A percentile compares a stretch with the other conserved stretches of the same genome.
Evolutionary conservation across 345 rosid species (phyloP).

Genomic region (Lagerstroemia speciosa): DNA sequence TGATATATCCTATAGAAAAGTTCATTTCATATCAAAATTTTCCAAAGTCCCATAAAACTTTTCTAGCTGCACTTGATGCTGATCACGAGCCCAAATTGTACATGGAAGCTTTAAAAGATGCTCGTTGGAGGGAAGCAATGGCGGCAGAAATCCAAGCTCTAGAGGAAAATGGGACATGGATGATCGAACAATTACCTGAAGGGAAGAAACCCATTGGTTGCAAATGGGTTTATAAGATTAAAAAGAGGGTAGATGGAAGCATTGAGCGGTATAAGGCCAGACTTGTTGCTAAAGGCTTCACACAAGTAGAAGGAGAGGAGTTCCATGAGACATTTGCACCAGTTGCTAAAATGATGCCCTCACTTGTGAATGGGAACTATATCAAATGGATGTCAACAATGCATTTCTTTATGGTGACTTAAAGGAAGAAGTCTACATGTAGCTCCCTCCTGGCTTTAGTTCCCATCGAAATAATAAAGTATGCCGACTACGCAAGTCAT

Average conservation of each 20-base stretch:
- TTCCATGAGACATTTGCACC: neutral
- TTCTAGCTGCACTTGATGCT: neutral
- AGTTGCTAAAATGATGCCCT: neutral
- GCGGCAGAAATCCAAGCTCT: neutral
- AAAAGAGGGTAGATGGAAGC: neutral
- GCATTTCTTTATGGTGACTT: too few species aligned
- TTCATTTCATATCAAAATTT: neutral
- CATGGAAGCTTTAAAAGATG: neutral
- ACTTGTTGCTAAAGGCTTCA: conserved; percentile 4
- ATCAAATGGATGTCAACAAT: too few species aligned
- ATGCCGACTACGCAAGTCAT: too few species aligned
- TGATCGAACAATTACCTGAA: neutral
- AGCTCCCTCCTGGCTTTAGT: too few species aligned
- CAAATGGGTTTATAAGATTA: neutral
- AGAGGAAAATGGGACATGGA: conserved; percentile 6
- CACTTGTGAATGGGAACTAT: neutral
- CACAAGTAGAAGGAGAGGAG: conserved; percentile 1
- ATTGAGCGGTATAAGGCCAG: conserved; percentile 4
- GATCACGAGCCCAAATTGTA: neutral
- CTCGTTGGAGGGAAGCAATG: conserved; percentile 2
- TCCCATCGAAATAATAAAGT: too few species aligned
- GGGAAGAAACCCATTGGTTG: too few species aligned
- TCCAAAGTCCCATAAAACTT: neutral
- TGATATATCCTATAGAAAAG: neutral
- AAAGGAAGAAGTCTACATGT: too few species aligned